These are phyloP conservation scores for Globisporangium spiculum DNA, from an alignment of 352 stramenopile genomes.

Conservation along the genomic window DNA sequence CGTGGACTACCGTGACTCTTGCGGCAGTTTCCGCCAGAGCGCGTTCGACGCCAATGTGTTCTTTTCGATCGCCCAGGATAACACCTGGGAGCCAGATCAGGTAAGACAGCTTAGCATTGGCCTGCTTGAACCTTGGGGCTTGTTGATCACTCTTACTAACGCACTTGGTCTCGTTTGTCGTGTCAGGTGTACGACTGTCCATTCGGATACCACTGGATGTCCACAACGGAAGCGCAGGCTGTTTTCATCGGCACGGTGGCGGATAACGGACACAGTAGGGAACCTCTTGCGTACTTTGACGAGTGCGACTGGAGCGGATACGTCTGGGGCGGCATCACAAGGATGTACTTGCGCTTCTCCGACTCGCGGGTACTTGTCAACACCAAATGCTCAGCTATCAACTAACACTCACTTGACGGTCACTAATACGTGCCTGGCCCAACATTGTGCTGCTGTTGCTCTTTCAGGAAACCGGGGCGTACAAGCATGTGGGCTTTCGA, in stretches of 20 bases:
- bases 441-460: conserved; percentile 1
- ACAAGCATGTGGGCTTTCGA: conserved; percentile 77
- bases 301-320: conserved; percentile 87
- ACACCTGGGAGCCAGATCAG: conserved; percentile 56
- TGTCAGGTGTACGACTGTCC: conserved; percentile 85
- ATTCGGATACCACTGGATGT: conserved; percentile 76
- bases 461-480: conserved; percentile 58
- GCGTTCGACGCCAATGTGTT: conserved; percentile 48
- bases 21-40: conserved; percentile 64
- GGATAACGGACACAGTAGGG: conserved; percentile 21
- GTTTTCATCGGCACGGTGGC: conserved; percentile 40
- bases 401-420: not conserved
- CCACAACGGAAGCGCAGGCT: conserved; percentile 56
- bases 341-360: conserved; percentile 81
- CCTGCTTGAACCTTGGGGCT: not conserved
- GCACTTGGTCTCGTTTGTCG: not conserved
- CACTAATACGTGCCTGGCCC: not conserved
- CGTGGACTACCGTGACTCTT: conserved; percentile 47
- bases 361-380: conserved; percentile 54
- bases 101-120: conserved; percentile 15
- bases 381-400: not conserved
- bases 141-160: not conserved
- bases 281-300: conserved; percentile 71
- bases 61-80: conserved; percentile 69
- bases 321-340: conserved; percentile 53